Evolutionary conservation across 75 land plant species (phyloP).

Genomic region (Pseudotsuga menziesii): DNA sequence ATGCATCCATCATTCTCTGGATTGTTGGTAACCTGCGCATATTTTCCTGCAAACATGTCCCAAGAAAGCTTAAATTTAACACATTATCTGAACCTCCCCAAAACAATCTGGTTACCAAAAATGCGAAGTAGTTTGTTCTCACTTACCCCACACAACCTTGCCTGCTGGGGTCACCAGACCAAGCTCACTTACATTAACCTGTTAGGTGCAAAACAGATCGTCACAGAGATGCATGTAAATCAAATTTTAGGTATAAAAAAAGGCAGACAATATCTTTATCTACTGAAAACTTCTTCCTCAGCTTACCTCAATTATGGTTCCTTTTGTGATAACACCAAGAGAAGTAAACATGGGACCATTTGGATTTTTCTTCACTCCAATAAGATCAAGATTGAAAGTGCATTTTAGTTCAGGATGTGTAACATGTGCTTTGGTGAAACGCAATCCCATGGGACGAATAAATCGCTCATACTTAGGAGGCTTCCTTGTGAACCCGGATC

Average conservation of each 20-base stretch:
- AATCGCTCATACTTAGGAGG: slow-evolving; percentile 98
- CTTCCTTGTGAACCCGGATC: slow-evolving; percentile 95
- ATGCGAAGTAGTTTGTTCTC: not conserved
- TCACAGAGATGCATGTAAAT: not conserved
- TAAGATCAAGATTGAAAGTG: slow-evolving; percentile 95
- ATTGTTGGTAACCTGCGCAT: slow-evolving; percentile 86
- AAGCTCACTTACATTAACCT: slow-evolving; percentile 97
- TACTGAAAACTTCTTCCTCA: not conserved
- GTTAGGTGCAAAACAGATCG: not conserved
- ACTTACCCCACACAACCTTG: slow-evolving; percentile 97
- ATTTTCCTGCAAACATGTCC: slow-evolving; percentile 49
- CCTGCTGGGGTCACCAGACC: slow-evolving; percentile 99
- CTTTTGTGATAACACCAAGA: slow-evolving; percentile 92
- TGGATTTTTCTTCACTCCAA: slow-evolving; percentile 97
- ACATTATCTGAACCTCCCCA: not conserved
- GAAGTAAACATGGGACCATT: slow-evolving; percentile 98
- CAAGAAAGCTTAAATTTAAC: not conserved
- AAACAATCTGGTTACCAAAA: not conserved
- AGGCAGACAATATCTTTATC: not conserved
- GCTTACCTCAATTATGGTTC: slow-evolving; percentile 93
- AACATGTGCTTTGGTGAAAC: slow-evolving; percentile 97
- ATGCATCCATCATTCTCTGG: slow-evolving; percentile 93
- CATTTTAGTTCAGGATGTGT: slow-evolving; percentile 98
- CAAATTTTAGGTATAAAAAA: not conserved
- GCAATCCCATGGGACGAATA: slow-evolving; percentile 88